These are phyloP conservation scores for Pleurotus giganteus DNA, from an alignment of 768 basidiomycete genomes.

Conservation along the genomic window DNA sequence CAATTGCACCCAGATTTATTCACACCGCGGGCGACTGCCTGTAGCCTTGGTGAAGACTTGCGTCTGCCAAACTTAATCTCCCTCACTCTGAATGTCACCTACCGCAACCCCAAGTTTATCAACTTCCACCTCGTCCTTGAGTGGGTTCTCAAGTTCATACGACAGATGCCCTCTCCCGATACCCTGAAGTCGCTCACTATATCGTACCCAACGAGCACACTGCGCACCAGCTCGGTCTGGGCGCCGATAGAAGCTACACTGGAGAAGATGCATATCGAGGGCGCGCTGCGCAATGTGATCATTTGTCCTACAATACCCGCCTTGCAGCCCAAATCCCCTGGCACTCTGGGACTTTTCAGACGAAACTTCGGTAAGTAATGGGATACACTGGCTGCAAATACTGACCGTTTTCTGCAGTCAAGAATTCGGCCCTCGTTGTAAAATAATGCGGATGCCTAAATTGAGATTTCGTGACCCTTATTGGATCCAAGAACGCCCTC, in stretches of 20 bases:
- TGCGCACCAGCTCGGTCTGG: neutral
- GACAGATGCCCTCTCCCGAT: neutral
- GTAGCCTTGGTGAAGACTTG: neutral
- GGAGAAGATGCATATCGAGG: neutral
- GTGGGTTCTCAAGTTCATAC: neutral
- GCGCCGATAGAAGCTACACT: neutral
- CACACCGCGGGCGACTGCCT: no score
- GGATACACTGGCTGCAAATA: no score
- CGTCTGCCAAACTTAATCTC: neutral
- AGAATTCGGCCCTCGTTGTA: no score
- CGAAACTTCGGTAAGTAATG: neutral
- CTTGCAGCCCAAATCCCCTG: neutral
- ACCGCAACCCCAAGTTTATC: neutral
- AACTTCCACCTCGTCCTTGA: neutral
- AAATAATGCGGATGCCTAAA: no score
- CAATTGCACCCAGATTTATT: no score
- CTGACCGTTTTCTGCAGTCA: no score
- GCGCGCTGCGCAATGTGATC: neutral
- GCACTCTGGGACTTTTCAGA: neutral
- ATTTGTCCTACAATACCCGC: neutral
- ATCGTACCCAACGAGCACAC: neutral
- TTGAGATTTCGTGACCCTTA: no score
- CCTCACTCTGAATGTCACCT: neutral
- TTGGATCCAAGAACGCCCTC: no score
- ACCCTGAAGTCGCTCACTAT: neutral